Evolutionary conservation across 345 rosid species (phyloP), one percentile per base, ranked within the genome.

Genomic region (Populus simonii): DNA sequence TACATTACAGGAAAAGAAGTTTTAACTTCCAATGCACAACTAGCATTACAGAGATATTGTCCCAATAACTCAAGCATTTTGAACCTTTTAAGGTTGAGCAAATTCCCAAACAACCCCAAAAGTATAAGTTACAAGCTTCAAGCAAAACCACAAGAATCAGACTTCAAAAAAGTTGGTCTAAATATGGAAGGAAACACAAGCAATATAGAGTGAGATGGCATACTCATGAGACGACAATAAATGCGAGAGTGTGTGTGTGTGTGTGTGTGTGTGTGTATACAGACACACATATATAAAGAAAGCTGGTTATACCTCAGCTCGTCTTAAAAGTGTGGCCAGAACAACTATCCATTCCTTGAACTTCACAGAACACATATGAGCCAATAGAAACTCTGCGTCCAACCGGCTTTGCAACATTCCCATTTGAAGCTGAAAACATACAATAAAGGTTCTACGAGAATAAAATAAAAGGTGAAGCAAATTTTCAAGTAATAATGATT

Each of bases 331-430:
- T 25, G 99, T 96, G 66, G 99, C 98, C 41, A 96, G 90, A 78
- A 93, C 97, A 83, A 96, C 97, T 76, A 96, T 93, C 99, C 99
- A 96, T 80, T 96, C 98, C 85, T 93, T 96, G 85, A 93, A 96
- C 88, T 96, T 96, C 61, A 93, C 97, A 8, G 98, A 96, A 81
- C 99, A 96, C 99, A 96, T 92, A 82, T 96, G 97, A 81, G 97
- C 96, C 89, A 96, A 81, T 65, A 96, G 94, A 83, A 93, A 96
- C 82, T 96, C 97, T 25, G 99, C 99, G 83, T 91, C 99, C 80
- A 96, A 76, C 81, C 94, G 87, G 85, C 97, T 91, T 82, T 96
- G 99, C 83, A 96, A 81, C n/a, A 85, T 90, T 82, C 84, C 91
- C 99, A 96, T 96, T 89, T 92, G 94, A 84, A 96, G 94, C 99